A percentile compares a stretch with the other conserved stretches of the same genome.
phyloP scores from a whole-genome alignment of 306 rosid genomes.

The Sicyos baderoa region DNA sequence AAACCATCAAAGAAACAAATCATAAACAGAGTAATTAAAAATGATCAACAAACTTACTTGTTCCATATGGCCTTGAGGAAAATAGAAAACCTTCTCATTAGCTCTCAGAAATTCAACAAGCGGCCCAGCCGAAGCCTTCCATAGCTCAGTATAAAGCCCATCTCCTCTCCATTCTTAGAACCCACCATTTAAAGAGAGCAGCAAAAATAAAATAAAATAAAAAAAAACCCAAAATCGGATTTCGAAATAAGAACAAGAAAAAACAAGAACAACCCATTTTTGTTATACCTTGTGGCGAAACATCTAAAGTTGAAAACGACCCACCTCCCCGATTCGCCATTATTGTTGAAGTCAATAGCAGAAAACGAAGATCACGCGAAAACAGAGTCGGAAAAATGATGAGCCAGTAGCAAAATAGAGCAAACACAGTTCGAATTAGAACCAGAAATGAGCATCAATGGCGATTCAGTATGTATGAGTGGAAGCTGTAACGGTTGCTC shows the following conservation, averaged over 20 bases:
- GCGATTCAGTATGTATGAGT: background rate
- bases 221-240: conserved; percentile 8
- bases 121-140: conserved; percentile 87
- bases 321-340: conserved; percentile 64
- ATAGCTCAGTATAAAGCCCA: conserved; percentile 51
- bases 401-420: background rate
- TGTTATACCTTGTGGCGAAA: conserved; percentile 44
- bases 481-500: conserved; percentile 26
- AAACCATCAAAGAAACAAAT: conserved; percentile 5
- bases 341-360: conserved; percentile 36
- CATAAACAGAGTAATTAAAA: background rate
- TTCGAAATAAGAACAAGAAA: background rate
- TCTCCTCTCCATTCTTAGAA: conserved; percentile 33
- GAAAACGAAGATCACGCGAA: conserved; percentile 3
- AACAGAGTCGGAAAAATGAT: conserved; percentile 1
- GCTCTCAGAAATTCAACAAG: conserved; percentile 64
- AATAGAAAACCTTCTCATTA: conserved; percentile 60
- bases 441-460: conserved; percentile 4
- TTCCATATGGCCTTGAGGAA: conserved; percentile 95
- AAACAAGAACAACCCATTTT: background rate
- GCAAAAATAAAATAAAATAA: too few species aligned
- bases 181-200: background rate
- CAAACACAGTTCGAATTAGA: conserved; percentile 14
- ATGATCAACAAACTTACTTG: conserved; percentile 39
- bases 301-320: conserved; percentile 35